These are phyloP conservation scores for Nasturtium officinale DNA, from an alignment of 345 rosid species.

Conservation along the genomic window DNA sequence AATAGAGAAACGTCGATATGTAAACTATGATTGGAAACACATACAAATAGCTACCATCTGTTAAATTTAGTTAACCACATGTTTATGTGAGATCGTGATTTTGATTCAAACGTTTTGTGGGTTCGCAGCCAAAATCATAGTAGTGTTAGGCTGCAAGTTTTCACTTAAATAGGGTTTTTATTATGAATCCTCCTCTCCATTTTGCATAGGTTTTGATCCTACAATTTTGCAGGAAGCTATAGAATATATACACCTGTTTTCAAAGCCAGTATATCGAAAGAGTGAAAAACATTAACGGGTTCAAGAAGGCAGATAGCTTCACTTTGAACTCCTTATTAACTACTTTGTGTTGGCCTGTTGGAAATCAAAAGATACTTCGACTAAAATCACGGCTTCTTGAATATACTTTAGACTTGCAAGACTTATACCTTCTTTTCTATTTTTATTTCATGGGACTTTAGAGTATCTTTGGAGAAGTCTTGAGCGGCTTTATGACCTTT, in stretches of 20 bases:
- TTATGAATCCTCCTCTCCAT: too few species aligned
- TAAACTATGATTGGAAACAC: too few species aligned
- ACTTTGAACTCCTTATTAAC: constrained; percentile 57
- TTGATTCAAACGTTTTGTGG: background rate
- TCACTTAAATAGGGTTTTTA: background rate
- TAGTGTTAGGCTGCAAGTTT: background rate
- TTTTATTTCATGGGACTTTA: constrained; percentile 40
- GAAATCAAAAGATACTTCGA: background rate
- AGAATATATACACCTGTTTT: background rate
- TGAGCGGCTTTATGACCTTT: constrained; percentile 55
- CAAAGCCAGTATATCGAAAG: background rate
- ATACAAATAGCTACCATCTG: too few species aligned
- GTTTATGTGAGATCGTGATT: too few species aligned
- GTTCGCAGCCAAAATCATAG: background rate
- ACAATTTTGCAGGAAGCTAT: too few species aligned
- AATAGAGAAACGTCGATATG: too few species aligned
- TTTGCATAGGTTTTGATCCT: background rate
- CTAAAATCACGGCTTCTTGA: background rate
- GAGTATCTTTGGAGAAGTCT: constrained; percentile 51
- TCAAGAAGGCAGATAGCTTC: background rate
- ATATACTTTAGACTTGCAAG: background rate
- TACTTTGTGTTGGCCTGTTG: constrained; percentile 32
- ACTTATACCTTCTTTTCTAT: constrained; percentile 22
- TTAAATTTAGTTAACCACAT: too few species aligned
- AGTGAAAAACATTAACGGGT: background rate